Conservation (phyloP, 495 filamentous ascomycete species). For the Viridothelium virens region DNA sequence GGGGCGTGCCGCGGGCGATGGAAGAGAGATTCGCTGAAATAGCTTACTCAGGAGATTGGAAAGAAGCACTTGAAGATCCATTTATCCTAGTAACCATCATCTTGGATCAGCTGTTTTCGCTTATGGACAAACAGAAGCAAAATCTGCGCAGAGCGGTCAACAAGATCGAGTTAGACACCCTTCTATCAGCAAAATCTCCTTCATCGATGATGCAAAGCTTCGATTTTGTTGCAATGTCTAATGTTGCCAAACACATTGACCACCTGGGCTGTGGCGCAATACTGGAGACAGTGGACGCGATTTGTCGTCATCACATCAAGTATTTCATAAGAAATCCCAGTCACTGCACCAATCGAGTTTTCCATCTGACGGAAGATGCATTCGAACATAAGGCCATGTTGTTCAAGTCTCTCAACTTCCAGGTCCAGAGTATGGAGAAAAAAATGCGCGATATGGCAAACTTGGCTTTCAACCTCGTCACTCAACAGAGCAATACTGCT, state of each 20-base stretch:
- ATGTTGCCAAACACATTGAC: slow-evolving; percentile 20
- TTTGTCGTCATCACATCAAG: slow-evolving; percentile 9
- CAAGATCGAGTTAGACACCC: slow-evolving; percentile 16
- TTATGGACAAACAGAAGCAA: slow-evolving; percentile 11
- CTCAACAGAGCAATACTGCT: slow-evolving; percentile 20
- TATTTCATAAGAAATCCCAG: not conserved
- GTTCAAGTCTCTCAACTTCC: slow-evolving; percentile 12
- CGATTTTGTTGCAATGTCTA: slow-evolving; percentile 20
- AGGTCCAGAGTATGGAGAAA: slow-evolving; percentile 21
- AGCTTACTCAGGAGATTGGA: slow-evolving; percentile 15
- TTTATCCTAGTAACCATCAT: slow-evolving; percentile 16
- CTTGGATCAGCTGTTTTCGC: slow-evolving; percentile 18
- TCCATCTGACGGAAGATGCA: slow-evolving; percentile 12
- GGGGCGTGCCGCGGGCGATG: slow-evolving; percentile 17
- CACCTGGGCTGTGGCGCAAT: slow-evolving; percentile 16
- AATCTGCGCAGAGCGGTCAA: slow-evolving; percentile 11
- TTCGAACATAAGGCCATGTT: slow-evolving; percentile 12
- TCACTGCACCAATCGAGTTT: slow-evolving; percentile 7
- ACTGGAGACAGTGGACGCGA: slow-evolving; percentile 12
- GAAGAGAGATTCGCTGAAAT: slow-evolving; percentile 14
- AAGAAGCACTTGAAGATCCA: slow-evolving; percentile 16
- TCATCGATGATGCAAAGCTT: slow-evolving; percentile 12
- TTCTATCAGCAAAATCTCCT: slow-evolving; percentile 9
- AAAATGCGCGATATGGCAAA: slow-evolving; percentile 18
- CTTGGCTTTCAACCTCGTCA: slow-evolving; percentile 22